phyloP scores from a whole-genome alignment of 805 yeast species.

The Monosporozyma siamensis region DNA sequence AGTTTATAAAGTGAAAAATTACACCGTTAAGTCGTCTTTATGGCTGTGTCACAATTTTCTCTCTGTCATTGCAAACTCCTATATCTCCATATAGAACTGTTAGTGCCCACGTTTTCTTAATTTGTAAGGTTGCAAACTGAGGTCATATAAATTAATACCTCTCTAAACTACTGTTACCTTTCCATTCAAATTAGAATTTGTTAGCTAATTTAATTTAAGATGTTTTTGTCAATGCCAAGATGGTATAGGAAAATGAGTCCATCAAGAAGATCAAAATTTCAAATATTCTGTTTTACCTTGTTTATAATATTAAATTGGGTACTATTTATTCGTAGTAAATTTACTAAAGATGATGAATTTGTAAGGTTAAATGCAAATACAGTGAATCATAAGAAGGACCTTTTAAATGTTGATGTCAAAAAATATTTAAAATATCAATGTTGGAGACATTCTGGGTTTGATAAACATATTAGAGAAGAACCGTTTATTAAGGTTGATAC shows the following conservation, averaged over 20 bases:
- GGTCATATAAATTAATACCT: no score
- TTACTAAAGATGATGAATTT: background rate
- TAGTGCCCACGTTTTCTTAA: no score
- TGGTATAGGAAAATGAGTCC: background rate
- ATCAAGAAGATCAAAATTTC: background rate
- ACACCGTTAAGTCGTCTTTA: no score
- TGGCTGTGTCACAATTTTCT: no score
- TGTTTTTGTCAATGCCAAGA: no score
- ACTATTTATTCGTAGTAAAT: background rate
- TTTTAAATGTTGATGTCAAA: slow-evolving; percentile 5
- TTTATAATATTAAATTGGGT: background rate
- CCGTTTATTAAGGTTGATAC: background rate
- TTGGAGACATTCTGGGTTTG: slow-evolving; percentile 4
- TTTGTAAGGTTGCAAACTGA: no score
- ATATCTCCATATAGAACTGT: no score
- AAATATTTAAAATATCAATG: slow-evolving; percentile 5
- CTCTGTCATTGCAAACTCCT: no score
- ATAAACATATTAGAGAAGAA: slow-evolving; percentile 1
- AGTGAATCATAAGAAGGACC: slow-evolving; percentile 1
- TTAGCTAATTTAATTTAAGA: no score
- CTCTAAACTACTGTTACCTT: no score
- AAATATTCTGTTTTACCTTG: background rate
- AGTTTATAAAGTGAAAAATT: no score
- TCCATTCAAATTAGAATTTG: no score
- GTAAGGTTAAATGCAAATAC: background rate